phyloP scores from a whole-genome alignment of 1,139 yeast species.

The Hemisphaericaspora xylofermentans region DNA sequence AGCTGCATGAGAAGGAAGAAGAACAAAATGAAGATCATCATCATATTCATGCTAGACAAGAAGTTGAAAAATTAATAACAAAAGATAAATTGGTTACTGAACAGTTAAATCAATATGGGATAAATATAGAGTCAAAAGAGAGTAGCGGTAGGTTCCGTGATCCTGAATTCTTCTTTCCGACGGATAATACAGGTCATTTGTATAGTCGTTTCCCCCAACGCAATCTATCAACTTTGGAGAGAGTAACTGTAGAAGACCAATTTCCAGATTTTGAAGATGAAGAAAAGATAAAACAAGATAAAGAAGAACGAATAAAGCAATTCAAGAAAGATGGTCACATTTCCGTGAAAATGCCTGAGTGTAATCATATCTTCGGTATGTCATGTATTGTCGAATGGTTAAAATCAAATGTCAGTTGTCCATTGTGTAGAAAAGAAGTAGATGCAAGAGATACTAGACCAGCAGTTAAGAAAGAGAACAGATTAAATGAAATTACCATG shows the following conservation, averaged over 20 bases:
- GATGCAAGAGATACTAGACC: conserved; percentile 30
- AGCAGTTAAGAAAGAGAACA: conserved; percentile 12
- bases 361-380: conserved; percentile 44
- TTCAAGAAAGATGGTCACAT: conserved; percentile 28
- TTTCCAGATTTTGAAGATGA: conserved; percentile 32
- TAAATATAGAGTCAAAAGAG: conserved; percentile 8
- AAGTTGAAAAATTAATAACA: not conserved
- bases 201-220: conserved; percentile 37
- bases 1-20: not conserved
- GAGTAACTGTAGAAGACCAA: conserved; percentile 27
- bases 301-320: conserved; percentile 15
- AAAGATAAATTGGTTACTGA: not conserved
- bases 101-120: conserved; percentile 6
- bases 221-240: conserved; percentile 24
- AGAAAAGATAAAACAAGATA: conserved; percentile 14
- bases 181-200: conserved; percentile 30
- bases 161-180: conserved; percentile 41
- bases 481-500: conserved; percentile 15
- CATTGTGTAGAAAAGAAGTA: conserved; percentile 47
- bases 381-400: conserved; percentile 47
- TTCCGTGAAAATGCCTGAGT: conserved; percentile 46
- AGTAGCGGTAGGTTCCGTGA: conserved; percentile 27
- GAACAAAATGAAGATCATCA: not conserved
- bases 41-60: conserved; percentile 1
- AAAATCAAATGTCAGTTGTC: conserved; percentile 42